Base-by-base conservation (phyloP, 331 rosid species). In the Phaseolus coccineus region DNA sequence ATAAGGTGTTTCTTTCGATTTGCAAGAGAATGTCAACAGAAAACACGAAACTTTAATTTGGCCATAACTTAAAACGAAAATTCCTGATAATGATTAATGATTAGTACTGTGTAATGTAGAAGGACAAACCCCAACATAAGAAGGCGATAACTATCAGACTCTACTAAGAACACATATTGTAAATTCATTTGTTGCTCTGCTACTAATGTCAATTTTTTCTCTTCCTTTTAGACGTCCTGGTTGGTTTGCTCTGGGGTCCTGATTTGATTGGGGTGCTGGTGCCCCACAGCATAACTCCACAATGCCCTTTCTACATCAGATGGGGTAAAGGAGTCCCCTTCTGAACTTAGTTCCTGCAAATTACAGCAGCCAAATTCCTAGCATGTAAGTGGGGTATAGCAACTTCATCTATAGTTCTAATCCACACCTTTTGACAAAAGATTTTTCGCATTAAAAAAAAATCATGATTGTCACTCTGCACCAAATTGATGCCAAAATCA, bases 301-400 rank as follows among this genome's bases (percentile, higher is more conserved):
- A 93, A 66, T 37, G 97, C 96, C 84, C 91, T 91, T 84, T 93
- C 97, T 71, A 95, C 91, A 76, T 90, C 97, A 6, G 97, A 91
- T 73, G 97, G 94, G 4, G 93, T 91, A 80, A 91, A 90, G 70
- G 67, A 72, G 42, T 62, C 74, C 14, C 80, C 93, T 69, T 85
- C 89, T 22, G 89, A 77, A 71, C 93, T 92, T 68, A 94, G 72
- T 74, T 92, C 98, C 98, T 94, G 90, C 88, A 84, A 76, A 74
- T 44, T 70, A 79, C 61, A 44, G 39, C 61, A 67, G 19, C 52
- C 76, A 80, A 77, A 78, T 35, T 39, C 31, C 22, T 9, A 62
- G 35, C 6, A 28, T 14, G 6, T 47, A 31, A 55, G 14, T 19
- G 22, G 13, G 14, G n/a, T 46, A 14, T 15, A 31, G 37, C 27